Evolutionary conservation across 805 yeast species (phyloP).

Genomic region (Barnettozyma wickerhamii): DNA sequence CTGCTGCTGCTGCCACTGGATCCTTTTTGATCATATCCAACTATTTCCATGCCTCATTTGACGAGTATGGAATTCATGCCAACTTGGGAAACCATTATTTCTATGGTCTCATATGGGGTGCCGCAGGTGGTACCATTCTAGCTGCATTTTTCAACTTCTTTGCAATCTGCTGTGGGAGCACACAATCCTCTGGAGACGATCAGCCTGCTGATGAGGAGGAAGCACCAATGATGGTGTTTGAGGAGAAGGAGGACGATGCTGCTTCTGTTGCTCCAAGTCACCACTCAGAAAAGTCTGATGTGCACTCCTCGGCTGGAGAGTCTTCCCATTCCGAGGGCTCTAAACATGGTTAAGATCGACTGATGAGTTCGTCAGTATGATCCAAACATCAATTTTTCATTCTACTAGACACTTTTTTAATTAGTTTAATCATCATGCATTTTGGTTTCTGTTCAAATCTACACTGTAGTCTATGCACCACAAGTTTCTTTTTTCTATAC

Average conservation of each 20-base stretch:
- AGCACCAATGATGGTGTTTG: constrained; percentile 18
- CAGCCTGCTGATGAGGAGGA: constrained; percentile 8
- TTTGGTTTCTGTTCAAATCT: too few species aligned
- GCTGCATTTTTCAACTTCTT: constrained; percentile 31
- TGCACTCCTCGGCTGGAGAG: too few species aligned
- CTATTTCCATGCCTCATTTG: constrained; percentile 45
- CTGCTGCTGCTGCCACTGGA: constrained; percentile 61
- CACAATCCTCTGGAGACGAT: constrained; percentile 7
- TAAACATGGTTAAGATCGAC: too few species aligned
- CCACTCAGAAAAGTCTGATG: too few species aligned
- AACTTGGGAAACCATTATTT: constrained; percentile 41
- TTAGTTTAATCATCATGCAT: too few species aligned
- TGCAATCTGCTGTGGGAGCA: constrained; percentile 39
- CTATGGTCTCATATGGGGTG: constrained; percentile 63
- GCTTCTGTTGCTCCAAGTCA: too few species aligned
- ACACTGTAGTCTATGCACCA: too few species aligned
- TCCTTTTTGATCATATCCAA: constrained; percentile 45
- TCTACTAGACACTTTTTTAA: too few species aligned
- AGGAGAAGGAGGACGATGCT: too few species aligned
- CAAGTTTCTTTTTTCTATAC: not conserved
- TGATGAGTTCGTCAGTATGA: too few species aligned
- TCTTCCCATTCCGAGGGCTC: too few species aligned
- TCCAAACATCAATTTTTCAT: too few species aligned
- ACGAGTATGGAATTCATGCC: constrained; percentile 51
- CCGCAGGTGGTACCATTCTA: constrained; percentile 43